Base-by-base conservation (phyloP, 106 monocot species). In the Phalaenopsis aphrodite region DNA sequence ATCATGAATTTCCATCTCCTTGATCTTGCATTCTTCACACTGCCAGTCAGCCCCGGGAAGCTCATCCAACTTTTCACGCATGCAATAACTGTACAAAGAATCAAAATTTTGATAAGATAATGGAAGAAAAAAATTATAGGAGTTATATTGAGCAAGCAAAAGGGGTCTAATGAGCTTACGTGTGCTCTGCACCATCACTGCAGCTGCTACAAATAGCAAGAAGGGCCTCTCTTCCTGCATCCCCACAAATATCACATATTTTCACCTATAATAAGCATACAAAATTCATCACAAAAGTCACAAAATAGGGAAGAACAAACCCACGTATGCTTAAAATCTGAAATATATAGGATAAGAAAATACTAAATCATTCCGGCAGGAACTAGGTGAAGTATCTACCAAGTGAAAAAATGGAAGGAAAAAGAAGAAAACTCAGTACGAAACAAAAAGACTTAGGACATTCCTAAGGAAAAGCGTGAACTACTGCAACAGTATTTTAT, bases 191-290 rank as follows among this genome's bases (percentile, higher is more conserved):
- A 46, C 95, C 95, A 83, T 95, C 95, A 84, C 82, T 83, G 56
- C 95, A 95, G 75, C 87, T 84, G 46, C 88, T 90, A 57, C 95
- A 95, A 80, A 86, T 78, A 45, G 95, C 95, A 72, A 95, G 89
- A 78, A 84, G 69, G 19, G 92, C 88, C 81, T 95, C 95, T 19
- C 86, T 71, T 45, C 95, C 95, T 55, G 83, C 88, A 89, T 95
- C 95, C 18, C 95, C 95, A 81, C 95, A 95, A 79, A 95, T 95
- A 87, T 95, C 95, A 87, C 95, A 95, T 72, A 92, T 87, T 77
- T 89, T 95, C 17, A 92, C 92, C 95, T 95, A 72, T 42, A 69
- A 67, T 67, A 67, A 67, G 67, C 67, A 67, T 24, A 30, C 30
- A 67, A 67, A 67, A 10, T 1, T 57, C 57, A 12, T 57, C 48